phyloP scores from a whole-genome alignment of 495 filamentous ascomycete genomes.

The Trichocladium uniseriatum region DNA sequence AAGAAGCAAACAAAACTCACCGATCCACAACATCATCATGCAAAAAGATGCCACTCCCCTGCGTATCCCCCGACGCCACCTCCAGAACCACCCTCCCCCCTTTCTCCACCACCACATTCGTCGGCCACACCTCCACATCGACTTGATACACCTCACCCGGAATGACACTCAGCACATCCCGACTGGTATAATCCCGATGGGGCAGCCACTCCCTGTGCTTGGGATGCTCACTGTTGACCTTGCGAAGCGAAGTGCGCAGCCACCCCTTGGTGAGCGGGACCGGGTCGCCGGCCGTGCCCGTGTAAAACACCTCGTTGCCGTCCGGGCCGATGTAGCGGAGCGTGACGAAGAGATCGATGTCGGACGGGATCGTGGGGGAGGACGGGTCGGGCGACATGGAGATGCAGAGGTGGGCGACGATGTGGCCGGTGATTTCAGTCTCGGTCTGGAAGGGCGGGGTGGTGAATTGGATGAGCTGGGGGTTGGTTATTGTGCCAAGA shows the following conservation, averaged over 20 bases:
- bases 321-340: slow-evolving; percentile 46
- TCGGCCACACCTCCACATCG: slow-evolving; percentile 62
- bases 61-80: slow-evolving; percentile 50
- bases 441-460: slow-evolving; percentile 46
- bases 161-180: slow-evolving; percentile 46
- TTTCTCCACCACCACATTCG: slow-evolving; percentile 51
- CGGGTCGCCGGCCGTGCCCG: slow-evolving; percentile 43
- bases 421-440: slow-evolving; percentile 58
- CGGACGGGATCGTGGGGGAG: slow-evolving; percentile 23
- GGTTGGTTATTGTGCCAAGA: slow-evolving; percentile 42
- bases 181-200: slow-evolving; percentile 50
- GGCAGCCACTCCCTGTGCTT: slow-evolving; percentile 43
- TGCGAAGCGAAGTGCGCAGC: slow-evolving; percentile 48
- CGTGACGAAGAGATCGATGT: slow-evolving; percentile 60
- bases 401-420: slow-evolving; percentile 53
- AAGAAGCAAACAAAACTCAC: slow-evolving; percentile 10
- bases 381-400: slow-evolving; percentile 32
- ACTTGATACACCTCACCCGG: slow-evolving; percentile 50
- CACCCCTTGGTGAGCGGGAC: slow-evolving; percentile 47
- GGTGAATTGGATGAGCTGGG: slow-evolving; percentile 42
- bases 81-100: slow-evolving; percentile 50
- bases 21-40: slow-evolving; percentile 39
- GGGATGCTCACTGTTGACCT: slow-evolving; percentile 40
- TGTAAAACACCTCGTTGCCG: slow-evolving; percentile 56
- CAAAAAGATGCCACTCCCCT: slow-evolving; percentile 49